Evolutionary conservation across 169 alveolate genomes (phyloP), one percentile per base, ranked within the genome.

Genomic region (Eimeria tenella): DNA sequence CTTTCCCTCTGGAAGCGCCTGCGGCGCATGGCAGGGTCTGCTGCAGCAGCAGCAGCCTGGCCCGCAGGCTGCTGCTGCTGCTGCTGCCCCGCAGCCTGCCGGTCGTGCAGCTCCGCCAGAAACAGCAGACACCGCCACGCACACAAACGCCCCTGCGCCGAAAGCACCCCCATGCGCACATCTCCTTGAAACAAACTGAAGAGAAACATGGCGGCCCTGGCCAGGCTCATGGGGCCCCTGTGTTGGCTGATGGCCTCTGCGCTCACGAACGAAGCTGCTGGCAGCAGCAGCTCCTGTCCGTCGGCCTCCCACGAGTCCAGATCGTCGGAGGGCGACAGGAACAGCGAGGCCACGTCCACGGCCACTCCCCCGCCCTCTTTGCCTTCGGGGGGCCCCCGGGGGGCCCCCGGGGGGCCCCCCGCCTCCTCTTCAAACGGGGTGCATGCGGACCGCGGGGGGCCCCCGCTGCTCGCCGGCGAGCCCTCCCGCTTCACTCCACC

Each of bases 101-200:
- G 79, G 68, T 73, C 89, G 84, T 90, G 94, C 82, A 31, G 94
- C 25, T 90, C 94, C 50, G 90, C 63, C 49, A 90, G 77, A 42
- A 25, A 90, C 81, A 90, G 77, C 31, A 90, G 82, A 49, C 89
- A 90, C 42, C 94, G 88, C 94, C 94, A 90, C n/a, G 94, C 94
- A 42, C 74, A 68, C 70, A 74, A 68, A 50, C 84, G 83, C 71
- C 89, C 94, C 79, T 73, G 89, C 1, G 94, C 89, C 1, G 94
- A 73, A 49, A 90, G 94, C 15, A 90, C 23, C 58, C 94, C 94
- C 77, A 90, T 50, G 65, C 89, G 79, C 17, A 83, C 89, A 49
- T 90, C 94, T 31, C 94, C 94, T 23, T 58, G 83, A 83, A 90
- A 90, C 55, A 90, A 56, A n/a, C 81, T 56, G 23, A 90, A 90